Evolutionary conservation across 345 rosid genomes (phyloP).

Genomic region (Linum usitatissimum): DNA sequence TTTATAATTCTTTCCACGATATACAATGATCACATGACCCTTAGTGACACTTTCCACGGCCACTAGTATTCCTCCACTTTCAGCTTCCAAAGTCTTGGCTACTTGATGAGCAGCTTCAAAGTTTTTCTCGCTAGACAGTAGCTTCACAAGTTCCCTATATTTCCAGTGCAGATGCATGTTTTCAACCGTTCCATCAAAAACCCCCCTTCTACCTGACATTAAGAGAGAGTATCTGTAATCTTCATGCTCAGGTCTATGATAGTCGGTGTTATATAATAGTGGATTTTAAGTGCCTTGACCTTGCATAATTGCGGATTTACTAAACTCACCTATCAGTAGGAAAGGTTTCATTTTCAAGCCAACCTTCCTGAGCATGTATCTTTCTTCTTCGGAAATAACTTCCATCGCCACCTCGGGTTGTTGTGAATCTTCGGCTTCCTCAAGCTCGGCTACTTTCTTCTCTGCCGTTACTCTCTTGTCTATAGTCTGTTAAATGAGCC

Average conservation of each 20-base stretch:
- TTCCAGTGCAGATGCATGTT: constrained; percentile 99
- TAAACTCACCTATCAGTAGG: constrained; percentile 64
- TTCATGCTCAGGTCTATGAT: not conserved
- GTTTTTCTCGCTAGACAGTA: constrained; percentile 50
- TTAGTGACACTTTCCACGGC: constrained; percentile 73
- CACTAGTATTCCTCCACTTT: constrained; percentile 88
- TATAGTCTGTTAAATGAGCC: constrained; percentile 38
- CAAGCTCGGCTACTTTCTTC: constrained; percentile 53
- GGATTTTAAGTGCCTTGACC: constrained; percentile 1
- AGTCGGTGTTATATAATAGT: not conserved
- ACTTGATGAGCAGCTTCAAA: constrained; percentile 48
- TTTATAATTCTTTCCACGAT: constrained; percentile 87
- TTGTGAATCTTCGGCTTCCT: constrained; percentile 33
- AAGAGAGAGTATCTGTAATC: constrained; percentile 18
- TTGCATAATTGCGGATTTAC: not conserved
- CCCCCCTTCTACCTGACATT: constrained; percentile 73
- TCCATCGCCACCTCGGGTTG: constrained; percentile 59
- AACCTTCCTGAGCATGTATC: constrained; percentile 79
- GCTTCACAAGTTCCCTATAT: constrained; percentile 90
- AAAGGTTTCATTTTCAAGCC: constrained; percentile 94
- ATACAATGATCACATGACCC: constrained; percentile 77
- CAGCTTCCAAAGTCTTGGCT: constrained; percentile 64
- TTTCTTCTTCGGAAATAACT: constrained; percentile 78
- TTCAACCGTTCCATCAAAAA: constrained; percentile 84
- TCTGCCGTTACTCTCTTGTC: constrained; percentile 83